Percentiles rank a stretch among this genome's conserved stretches.
Evolutionary conservation across 148 eudicot genomes (phyloP).

Genomic region (Silene conica): DNA sequence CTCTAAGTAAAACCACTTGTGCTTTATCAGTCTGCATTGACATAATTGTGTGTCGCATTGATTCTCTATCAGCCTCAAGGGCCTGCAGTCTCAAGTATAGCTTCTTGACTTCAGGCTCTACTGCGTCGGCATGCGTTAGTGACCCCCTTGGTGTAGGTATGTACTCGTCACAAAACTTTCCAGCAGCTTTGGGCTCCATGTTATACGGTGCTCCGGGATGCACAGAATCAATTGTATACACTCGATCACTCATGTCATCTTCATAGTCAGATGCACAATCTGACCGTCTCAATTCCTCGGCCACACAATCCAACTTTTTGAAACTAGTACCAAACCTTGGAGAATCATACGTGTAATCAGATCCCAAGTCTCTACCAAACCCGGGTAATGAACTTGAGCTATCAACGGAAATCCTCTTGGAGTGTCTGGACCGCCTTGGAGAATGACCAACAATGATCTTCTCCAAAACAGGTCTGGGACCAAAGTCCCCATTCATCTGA

Average conservation of each 20-base stretch:
- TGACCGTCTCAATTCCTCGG: conserved; percentile 46
- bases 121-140: conserved; percentile 36
- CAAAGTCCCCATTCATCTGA: conserved; percentile 42
- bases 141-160: conserved; percentile 49
- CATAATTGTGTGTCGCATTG: conserved; percentile 80
- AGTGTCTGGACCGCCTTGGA: conserved; percentile 46
- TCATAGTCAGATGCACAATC: conserved; percentile 58
- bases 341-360: conserved; percentile 42
- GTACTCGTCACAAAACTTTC: conserved; percentile 50
- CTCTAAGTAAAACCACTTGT: conserved; percentile 77
- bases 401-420: conserved; percentile 47
- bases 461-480: conserved; percentile 51
- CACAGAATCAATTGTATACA: conserved; percentile 85
- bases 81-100: conserved; percentile 83
- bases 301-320: conserved; percentile 39
- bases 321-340: conserved; percentile 55
- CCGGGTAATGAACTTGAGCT: conserved; percentile 41
- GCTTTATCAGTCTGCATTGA: conserved; percentile 96
- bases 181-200: conserved; percentile 41
- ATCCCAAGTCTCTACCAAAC: conserved; percentile 40
- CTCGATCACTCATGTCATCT: conserved; percentile 76
- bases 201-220: conserved; percentile 45
- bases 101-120: conserved; percentile 70
- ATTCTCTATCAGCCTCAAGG: conserved; percentile 95
- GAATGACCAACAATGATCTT: conserved; percentile 69